phyloP scores from a whole-genome alignment of 192 early-diverging fungal species.

The Coemansia sp. region DNA sequence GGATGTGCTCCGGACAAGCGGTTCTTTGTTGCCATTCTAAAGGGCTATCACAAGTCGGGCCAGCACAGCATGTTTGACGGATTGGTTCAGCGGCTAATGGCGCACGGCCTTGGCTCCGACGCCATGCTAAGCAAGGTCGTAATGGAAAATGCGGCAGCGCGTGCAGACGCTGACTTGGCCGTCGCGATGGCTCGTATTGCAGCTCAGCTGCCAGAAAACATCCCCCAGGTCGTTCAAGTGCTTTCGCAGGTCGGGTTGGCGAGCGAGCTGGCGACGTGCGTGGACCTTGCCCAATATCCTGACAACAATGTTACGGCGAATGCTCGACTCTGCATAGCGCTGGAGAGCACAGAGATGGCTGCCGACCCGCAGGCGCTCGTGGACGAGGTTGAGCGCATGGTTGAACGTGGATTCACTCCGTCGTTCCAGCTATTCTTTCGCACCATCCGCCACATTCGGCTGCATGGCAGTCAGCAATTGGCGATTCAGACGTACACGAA shows the following conservation, averaged over 20 bases:
- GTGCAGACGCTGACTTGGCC: slow-evolving; percentile 1
- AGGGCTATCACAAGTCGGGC: slow-evolving; percentile 28
- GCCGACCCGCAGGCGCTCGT: slow-evolving; percentile 2
- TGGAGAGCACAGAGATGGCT: neutral
- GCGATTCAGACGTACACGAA: slow-evolving; percentile 24
- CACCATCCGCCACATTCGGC: slow-evolving; percentile 11
- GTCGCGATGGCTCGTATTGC: slow-evolving; percentile 14
- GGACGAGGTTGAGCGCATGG: slow-evolving; percentile 7
- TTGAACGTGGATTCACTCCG: slow-evolving; percentile 30
- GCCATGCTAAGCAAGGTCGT: slow-evolving; percentile 11
- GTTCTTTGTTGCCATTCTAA: slow-evolving; percentile 33
- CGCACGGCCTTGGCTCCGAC: slow-evolving; percentile 5
- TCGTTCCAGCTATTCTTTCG: slow-evolving; percentile 9
- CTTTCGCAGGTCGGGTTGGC: slow-evolving; percentile 15
- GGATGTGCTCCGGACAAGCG: slow-evolving; percentile 3
- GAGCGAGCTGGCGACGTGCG: neutral
- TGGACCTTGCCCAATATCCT: slow-evolving; percentile 10
- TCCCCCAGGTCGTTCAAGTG: slow-evolving; percentile 11
- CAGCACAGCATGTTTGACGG: slow-evolving; percentile 49
- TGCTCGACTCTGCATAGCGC: slow-evolving; percentile 18
- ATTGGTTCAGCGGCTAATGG: slow-evolving; percentile 18
- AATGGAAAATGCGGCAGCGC: slow-evolving; percentile 29
- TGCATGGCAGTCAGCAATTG: slow-evolving; percentile 8
- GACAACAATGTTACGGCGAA: slow-evolving; percentile 42
- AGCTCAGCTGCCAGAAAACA: neutral